Base-by-base conservation (phyloP, 352 stramenopile species). In the Elongisporangium undulatum region DNA sequence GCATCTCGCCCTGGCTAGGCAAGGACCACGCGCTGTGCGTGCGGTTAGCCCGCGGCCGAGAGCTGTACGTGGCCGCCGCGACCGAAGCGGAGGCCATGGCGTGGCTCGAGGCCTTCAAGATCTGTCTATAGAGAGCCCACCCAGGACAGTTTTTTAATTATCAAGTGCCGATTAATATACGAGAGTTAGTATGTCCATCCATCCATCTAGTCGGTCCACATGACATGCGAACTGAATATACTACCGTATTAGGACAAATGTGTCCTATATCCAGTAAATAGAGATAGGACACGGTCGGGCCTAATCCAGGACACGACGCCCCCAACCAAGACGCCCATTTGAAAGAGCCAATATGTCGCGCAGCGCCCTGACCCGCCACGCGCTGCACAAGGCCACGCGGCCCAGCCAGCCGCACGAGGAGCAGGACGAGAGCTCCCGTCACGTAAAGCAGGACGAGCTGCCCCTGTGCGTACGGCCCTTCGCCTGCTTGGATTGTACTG, bases 401-500 rank as follows among this genome's bases (percentile, higher is more conserved):
- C 59, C 66, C 54, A 59, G 67, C 20, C 60, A 69, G 22, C 61
- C 67, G 13, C 70, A 65, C 3, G 77, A 89, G 34, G 71, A 82
- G 34, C 61, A 50, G 0, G 71, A 88, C 26, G 72, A 77, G 51
- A 53, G 63, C 51, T 41, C 54, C 48, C 82, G 82, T 45, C 80
- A 68, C 23, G 70, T 90, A 12, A 94, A 92, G 66, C 73, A 94
- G 52, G 82, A 94, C 62, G 82, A 94, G 69, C 63, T 94, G 34
- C 49, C 75, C 53, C 79, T 94, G 85, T 94, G 69, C 64, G 79
- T 80, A n/a, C 6, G n/a, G 2, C n/a, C 16, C 17, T 52, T 1
- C 23, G 13, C 45, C 16, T 48, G 17, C 39, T 20, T 51, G 15
- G 45, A 45, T 17, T 55, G 51, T 26, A 26, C n/a, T n/a, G n/a